Conservation (phyloP, 2,329 filamentous ascomycete species). For the Sarocladiaceae sp. region DNA sequence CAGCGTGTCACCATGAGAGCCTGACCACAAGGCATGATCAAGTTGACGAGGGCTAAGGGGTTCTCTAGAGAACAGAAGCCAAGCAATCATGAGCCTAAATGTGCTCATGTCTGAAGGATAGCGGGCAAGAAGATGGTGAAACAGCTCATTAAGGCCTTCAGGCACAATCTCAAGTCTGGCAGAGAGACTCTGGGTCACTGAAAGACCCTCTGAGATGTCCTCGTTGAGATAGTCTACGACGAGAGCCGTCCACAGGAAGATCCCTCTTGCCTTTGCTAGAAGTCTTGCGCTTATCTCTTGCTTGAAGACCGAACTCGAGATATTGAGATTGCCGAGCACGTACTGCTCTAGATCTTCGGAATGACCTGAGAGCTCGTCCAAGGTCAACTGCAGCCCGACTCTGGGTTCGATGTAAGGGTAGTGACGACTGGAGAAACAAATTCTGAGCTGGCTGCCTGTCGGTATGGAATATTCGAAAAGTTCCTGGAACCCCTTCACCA, state of each 20-base stretch:
- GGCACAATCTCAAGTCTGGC: conserved; percentile 30
- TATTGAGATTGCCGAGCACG: conserved; percentile 7
- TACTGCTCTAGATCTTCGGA: conserved; percentile 20
- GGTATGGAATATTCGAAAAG: conserved; percentile 24
- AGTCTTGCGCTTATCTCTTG: conserved; percentile 19
- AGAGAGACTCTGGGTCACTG: conserved; percentile 20
- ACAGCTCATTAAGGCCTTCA: conserved; percentile 37
- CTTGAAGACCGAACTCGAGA: neutral
- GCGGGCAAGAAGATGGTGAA: conserved; percentile 43
- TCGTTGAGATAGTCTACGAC: conserved; percentile 35
- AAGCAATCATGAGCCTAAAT: conserved; percentile 39
- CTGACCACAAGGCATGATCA: conserved; percentile 34
- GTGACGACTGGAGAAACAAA: conserved; percentile 40
- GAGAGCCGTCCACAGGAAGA: conserved; percentile 41
- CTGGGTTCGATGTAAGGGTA: conserved; percentile 35
- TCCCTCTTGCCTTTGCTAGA: conserved; percentile 29
- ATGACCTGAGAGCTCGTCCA: conserved; percentile 22
- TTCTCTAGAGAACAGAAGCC: conserved; percentile 44
- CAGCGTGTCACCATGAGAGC: conserved; percentile 14
- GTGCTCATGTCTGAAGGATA: conserved; percentile 39
- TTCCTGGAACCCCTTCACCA: conserved; percentile 37
- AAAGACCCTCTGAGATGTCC: conserved; percentile 19
- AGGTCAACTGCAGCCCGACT: conserved; percentile 18
- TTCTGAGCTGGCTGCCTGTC: conserved; percentile 18
- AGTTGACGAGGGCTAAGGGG: conserved; percentile 40